Evolutionary conservation across 1,139 yeast genomes (phyloP).

Genomic region (Zygotorulaspora mrakii): DNA sequence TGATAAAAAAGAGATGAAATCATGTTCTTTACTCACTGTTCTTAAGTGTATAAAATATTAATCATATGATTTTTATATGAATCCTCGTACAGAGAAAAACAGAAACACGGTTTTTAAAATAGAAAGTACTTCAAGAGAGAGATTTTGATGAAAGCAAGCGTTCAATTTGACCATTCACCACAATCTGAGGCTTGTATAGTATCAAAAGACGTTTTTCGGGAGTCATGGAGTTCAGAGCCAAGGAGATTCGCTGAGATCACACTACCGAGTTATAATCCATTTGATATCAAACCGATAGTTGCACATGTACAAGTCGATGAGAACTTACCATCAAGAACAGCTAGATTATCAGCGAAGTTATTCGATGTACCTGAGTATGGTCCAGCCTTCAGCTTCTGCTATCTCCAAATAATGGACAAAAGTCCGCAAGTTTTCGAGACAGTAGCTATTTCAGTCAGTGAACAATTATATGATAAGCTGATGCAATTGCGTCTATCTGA

Average conservation of each 20-base stretch:
- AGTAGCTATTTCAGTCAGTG: conserved; percentile 21
- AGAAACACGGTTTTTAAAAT: background rate
- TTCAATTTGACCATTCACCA: conserved; percentile 8
- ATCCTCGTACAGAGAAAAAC: background rate
- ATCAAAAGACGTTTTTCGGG: conserved; percentile 10
- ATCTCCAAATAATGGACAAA: conserved; percentile 12
- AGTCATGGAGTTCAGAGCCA: conserved; percentile 1
- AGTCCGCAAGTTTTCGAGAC: conserved; percentile 19
- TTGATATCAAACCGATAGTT: conserved; percentile 3
- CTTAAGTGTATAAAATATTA: too few species aligned
- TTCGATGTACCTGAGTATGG: conserved; percentile 7
- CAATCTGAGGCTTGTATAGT: conserved; percentile 10
- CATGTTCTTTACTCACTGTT: background rate
- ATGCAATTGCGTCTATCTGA: conserved; percentile 13
- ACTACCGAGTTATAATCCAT: conserved; percentile 17
- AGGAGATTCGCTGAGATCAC: conserved; percentile 15
- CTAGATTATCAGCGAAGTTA: conserved; percentile 14
- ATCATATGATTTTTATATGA: too few species aligned
- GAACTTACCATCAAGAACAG: conserved; percentile 15
- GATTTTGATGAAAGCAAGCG: conserved; percentile 10
- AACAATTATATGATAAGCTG: conserved; percentile 24
- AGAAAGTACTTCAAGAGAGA: background rate
- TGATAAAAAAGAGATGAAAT: conserved; percentile 19
- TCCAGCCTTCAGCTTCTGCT: conserved; percentile 20
- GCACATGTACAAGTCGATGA: conserved; percentile 11